Evolutionary conservation across 495 filamentous ascomycete genomes (phyloP).

Genomic region (Pseudomonodictys pantanalensis): DNA sequence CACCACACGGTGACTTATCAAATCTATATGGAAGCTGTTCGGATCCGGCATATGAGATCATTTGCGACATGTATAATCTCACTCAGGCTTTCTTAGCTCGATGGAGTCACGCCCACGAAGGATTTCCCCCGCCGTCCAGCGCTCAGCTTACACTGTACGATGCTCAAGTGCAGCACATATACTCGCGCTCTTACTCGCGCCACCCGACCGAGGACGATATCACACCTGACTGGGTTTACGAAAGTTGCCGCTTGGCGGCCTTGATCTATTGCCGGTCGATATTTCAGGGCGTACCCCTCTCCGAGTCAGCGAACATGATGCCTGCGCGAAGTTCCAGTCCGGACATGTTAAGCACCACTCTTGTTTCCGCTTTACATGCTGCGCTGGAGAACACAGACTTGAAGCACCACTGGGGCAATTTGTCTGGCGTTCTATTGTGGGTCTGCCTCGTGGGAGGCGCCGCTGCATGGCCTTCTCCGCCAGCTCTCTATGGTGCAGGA

Average conservation of each 20-base stretch:
- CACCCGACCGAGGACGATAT: slow-evolving; percentile 7
- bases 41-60: slow-evolving; percentile 17
- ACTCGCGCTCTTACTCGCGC: slow-evolving; percentile 6
- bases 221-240: slow-evolving; percentile 28
- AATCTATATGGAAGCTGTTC: slow-evolving; percentile 17
- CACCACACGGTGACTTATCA: slow-evolving; percentile 15
- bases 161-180: slow-evolving; percentile 25
- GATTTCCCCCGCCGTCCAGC: background rate
- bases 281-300: slow-evolving; percentile 23
- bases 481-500: slow-evolving; percentile 7
- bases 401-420: slow-evolving; percentile 16
- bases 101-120: slow-evolving; percentile 19
- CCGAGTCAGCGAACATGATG: slow-evolving; percentile 22
- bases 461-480: slow-evolving; percentile 1
- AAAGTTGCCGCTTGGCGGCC: slow-evolving; percentile 25
- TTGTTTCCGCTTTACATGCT: slow-evolving; percentile 19
- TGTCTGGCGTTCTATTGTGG: slow-evolving; percentile 28
- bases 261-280: slow-evolving; percentile 31
- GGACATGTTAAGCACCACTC: slow-evolving; percentile 1
- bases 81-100: slow-evolving; percentile 20
- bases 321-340: slow-evolving; percentile 13
- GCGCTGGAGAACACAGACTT: slow-evolving; percentile 23
- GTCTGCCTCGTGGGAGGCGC: slow-evolving; percentile 25
- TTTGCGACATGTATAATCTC: slow-evolving; percentile 28
- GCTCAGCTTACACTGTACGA: slow-evolving; percentile 20